A percentile compares a stretch with the other conserved stretches of the same genome.
Evolutionary conservation across 2,329 filamentous ascomycete species (phyloP).

Genomic region (Aureobasidium sp.): DNA sequence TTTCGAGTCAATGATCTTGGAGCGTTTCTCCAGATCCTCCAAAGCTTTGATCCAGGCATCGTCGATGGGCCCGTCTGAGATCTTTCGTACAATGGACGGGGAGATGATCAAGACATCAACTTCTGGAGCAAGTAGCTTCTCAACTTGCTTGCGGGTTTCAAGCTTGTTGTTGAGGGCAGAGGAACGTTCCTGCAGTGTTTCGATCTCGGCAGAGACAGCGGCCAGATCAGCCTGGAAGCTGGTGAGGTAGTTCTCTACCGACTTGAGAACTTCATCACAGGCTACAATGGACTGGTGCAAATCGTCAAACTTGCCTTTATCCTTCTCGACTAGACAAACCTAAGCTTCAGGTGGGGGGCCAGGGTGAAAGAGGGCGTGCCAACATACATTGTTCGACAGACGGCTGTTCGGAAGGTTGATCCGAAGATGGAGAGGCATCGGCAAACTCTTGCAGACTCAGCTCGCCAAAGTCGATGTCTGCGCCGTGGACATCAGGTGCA

Average conservation of each 20-base stretch:
- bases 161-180: conserved; percentile 74
- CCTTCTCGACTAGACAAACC: conserved; percentile 47
- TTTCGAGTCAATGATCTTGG: conserved; percentile 63
- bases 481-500: background rate
- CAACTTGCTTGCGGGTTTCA: conserved; percentile 82
- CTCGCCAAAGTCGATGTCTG: conserved; percentile 59
- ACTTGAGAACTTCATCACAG: conserved; percentile 88
- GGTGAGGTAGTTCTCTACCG: conserved; percentile 85
- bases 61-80: conserved; percentile 83
- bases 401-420: conserved; percentile 15
- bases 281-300: conserved; percentile 80
- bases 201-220: conserved; percentile 88
- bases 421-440: conserved; percentile 26
- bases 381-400: conserved; percentile 45
- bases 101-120: conserved; percentile 90
- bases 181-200: conserved; percentile 83
- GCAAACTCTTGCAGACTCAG: conserved; percentile 70
- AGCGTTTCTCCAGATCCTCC: conserved; percentile 74
- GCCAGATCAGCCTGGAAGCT: conserved; percentile 92
- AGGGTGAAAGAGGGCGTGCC: background rate
- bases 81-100: conserved; percentile 73
- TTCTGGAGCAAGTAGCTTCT: conserved; percentile 77
- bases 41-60: conserved; percentile 80
- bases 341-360: conserved; percentile 13
- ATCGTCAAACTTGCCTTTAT: conserved; percentile 80